phyloP scores from a whole-genome alignment of 2,329 filamentous ascomycete species.

The Scedosporium minutisporum region DNA sequence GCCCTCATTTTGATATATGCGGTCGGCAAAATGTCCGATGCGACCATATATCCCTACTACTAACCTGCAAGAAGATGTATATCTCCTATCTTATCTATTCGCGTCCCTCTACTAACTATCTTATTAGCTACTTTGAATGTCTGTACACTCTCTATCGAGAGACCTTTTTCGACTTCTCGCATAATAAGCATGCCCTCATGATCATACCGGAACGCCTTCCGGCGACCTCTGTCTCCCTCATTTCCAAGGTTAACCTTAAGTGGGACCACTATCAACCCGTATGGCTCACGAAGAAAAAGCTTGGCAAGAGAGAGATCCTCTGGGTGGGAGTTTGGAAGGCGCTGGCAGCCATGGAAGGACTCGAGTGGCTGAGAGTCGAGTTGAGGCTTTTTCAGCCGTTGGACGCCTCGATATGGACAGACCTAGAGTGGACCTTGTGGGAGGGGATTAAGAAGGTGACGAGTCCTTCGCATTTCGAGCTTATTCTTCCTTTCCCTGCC shows the following conservation, averaged over 20 bases:
- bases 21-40: conserved; percentile 2
- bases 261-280: conserved; percentile 5
- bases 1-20: neutral
- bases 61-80: conserved; percentile 12
- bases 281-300: neutral
- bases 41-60: conserved; percentile 8
- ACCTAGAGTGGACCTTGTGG: conserved; percentile 9
- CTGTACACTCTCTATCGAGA: conserved; percentile 10
- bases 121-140: conserved; percentile 11
- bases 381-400: conserved; percentile 1
- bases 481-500: conserved; percentile 11
- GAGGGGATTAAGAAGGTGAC: conserved; percentile 11
- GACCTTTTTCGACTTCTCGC: conserved; percentile 12
- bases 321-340: conserved; percentile 10
- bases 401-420: conserved; percentile 4
- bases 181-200: neutral
- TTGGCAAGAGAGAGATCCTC: conserved; percentile 2
- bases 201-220: conserved; percentile 6
- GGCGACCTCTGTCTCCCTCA: neutral
- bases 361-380: conserved; percentile 11
- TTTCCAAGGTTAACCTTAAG: conserved; percentile 7
- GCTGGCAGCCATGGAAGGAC: conserved; percentile 11
- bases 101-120: conserved; percentile 7
- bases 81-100: conserved; percentile 5
- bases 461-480: conserved; percentile 10